Percentiles rank a stretch among this genome's conserved stretches.
Evolutionary conservation across 2,329 filamentous ascomycete species (phyloP).

Genomic region (Ceratocystis smalleyi): DNA sequence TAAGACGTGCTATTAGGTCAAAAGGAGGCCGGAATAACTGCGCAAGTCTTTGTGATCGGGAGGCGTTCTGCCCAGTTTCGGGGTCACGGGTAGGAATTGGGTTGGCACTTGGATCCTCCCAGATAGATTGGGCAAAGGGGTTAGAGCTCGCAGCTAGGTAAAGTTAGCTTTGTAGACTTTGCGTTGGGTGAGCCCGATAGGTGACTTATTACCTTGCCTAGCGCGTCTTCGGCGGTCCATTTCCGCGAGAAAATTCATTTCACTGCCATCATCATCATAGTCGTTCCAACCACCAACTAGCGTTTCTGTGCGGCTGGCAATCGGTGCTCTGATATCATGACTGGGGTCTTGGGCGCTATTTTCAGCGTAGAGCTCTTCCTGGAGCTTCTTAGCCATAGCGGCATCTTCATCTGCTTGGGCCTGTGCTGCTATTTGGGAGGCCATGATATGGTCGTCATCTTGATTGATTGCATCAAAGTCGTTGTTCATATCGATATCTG

Average conservation of each 20-base stretch:
- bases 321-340: conserved; percentile 69
- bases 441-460: conserved; percentile 28
- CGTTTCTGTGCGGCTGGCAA: conserved; percentile 81
- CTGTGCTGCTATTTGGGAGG: conserved; percentile 28
- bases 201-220: conserved; percentile 5
- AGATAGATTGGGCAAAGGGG: conserved; percentile 28
- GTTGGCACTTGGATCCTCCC: conserved; percentile 23
- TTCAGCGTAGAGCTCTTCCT: conserved; percentile 74
- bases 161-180: background rate
- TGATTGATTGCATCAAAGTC: conserved; percentile 23
- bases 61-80: conserved; percentile 22
- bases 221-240: conserved; percentile 13
- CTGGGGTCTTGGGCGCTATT: conserved; percentile 27
- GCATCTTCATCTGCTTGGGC: conserved; percentile 73
- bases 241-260: conserved; percentile 10
- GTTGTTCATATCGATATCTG: conserved; percentile 15
- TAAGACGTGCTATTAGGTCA: conserved; percentile 63
- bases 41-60: conserved; percentile 64
- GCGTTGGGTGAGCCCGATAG: background rate
- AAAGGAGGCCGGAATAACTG: conserved; percentile 88
- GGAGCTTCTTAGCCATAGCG: conserved; percentile 76
- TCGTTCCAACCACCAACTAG: conserved; percentile 45
- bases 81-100: conserved; percentile 9
- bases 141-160: conserved; percentile 19
- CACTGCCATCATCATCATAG: background rate